Evolutionary conservation across 768 basidiomycete species (phyloP).

Genomic region (Roridomyces roridus): DNA sequence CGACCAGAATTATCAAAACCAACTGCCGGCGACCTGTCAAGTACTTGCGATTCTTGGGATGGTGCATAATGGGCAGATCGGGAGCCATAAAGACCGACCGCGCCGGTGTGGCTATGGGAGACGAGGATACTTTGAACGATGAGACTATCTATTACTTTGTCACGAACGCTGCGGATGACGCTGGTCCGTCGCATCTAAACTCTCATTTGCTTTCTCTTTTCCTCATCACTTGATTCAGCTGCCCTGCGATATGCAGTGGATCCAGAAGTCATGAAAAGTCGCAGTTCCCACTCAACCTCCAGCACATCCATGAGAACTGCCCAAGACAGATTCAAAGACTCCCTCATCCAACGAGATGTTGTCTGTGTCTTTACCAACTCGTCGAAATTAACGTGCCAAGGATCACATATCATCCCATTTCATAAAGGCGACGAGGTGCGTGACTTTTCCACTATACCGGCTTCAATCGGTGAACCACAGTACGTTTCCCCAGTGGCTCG

Average conservation of each 20-base stretch:
- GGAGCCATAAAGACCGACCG: neutral
- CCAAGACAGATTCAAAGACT: neutral
- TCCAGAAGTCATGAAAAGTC: neutral
- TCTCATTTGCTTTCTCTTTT: neutral
- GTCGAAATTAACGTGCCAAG: neutral
- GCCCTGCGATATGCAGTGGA: constrained; percentile 6
- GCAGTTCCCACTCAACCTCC: neutral
- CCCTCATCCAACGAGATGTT: neutral
- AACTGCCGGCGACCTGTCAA: neutral
- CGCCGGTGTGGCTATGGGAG: neutral
- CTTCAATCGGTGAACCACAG: neutral
- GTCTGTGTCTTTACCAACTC: neutral
- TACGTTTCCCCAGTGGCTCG: neutral
- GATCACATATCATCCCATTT: constrained; percentile 3
- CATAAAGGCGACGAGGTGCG: constrained; percentile 1
- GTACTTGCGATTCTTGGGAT: constrained; percentile 2
- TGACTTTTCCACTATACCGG: neutral
- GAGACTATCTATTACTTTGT: neutral
- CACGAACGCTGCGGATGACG: neutral
- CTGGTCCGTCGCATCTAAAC: neutral
- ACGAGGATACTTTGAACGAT: neutral
- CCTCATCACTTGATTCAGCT: constrained; percentile 2
- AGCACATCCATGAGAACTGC: neutral
- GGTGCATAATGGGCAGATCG: neutral
- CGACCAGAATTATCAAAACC: neutral